These are phyloP conservation scores for Bauhinia variegata DNA, from an alignment of 306 rosid species.

Conservation along the genomic window DNA sequence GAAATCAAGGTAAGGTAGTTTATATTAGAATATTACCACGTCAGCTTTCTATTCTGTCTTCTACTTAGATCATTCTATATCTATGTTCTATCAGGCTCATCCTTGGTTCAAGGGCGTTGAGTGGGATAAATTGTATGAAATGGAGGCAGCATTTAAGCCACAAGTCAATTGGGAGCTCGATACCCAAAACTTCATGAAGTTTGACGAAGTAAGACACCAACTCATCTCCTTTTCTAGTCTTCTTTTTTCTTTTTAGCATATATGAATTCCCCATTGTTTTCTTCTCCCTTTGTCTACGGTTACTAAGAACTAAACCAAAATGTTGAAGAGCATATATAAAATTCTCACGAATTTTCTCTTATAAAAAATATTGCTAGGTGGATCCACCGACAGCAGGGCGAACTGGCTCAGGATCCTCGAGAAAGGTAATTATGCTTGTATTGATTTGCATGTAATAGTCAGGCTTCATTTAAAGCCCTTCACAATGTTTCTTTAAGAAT, in stretches of 20 bases:
- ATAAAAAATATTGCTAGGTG: constrained; percentile 51
- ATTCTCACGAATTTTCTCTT: constrained; percentile 18
- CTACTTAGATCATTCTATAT: constrained; percentile 35
- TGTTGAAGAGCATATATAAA: constrained; percentile 18
- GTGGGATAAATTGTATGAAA: constrained; percentile 95
- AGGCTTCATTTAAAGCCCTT: constrained; percentile 27
- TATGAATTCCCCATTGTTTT: background rate
- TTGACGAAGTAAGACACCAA: constrained; percentile 76
- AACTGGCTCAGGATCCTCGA: constrained; percentile 82
- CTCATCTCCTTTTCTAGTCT: constrained; percentile 19
- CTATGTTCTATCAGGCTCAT: constrained; percentile 89
- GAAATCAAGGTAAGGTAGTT: constrained; percentile 67
- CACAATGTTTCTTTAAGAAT: background rate
- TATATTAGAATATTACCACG: constrained; percentile 30
- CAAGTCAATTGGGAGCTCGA: constrained; percentile 95
- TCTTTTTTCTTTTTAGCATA: constrained; percentile 1
- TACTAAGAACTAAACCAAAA: constrained; percentile 16
- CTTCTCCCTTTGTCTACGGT: background rate
- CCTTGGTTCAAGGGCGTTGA: constrained; percentile 85
- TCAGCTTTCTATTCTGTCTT: constrained; percentile 25
- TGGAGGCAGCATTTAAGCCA: constrained; percentile 97
- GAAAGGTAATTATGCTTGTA: constrained; percentile 67
- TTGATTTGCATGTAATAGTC: constrained; percentile 34
- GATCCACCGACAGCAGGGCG: constrained; percentile 79
- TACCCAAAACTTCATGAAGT: constrained; percentile 99